Evolutionary conservation across 129 eudicot species (phyloP), one percentile per base, ranked within the genome.

Genomic region (Artemisia annua): DNA sequence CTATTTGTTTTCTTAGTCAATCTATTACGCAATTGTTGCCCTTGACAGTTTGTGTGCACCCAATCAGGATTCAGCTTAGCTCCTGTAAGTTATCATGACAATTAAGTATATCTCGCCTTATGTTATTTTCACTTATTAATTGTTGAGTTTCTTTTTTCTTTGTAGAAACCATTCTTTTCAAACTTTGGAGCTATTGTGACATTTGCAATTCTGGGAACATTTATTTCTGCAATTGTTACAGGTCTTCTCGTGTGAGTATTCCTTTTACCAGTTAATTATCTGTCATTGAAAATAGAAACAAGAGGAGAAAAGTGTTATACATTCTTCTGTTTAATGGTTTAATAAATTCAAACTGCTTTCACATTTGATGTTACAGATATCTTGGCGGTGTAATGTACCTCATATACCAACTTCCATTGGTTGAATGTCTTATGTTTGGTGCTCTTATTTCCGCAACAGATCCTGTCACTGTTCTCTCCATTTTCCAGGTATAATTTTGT

Each of bases 371-470:
- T 75, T 71, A 60, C 83, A 95, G 99, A 70, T 95, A 91, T 76
- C 95, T 95, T 80, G 99, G 94, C 46, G 99, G 97, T 58, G 72
- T 84, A 48, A 73, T 78, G 67, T 91, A 51, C 74, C 96, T 95
- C 79, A 91, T 95, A 88, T 95, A 88, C 81, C 72, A 75, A 79
- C 97, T 95, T 74, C 99, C 99, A 7, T 85, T 95, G 66, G 83
- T 95, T 53, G 99, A 95, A 69, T 95, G 99, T 78, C 80, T 95
- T 85, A 95, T 95, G 97, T 95, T 95, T 79, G 99, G 99, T 67
- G 99, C 99, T 62, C 91, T 95, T 43, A 95, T 95, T 76, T 95
- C 99, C 67, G 97, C 97, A 72, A 95, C 99, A 44, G 99, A 95
- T 72, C 99, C 99, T 63, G 97, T 95, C 74, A 95, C 99, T 17